Conservation (phyloP, 805 yeast species). For the Sugiyamaella smithiae region DNA sequence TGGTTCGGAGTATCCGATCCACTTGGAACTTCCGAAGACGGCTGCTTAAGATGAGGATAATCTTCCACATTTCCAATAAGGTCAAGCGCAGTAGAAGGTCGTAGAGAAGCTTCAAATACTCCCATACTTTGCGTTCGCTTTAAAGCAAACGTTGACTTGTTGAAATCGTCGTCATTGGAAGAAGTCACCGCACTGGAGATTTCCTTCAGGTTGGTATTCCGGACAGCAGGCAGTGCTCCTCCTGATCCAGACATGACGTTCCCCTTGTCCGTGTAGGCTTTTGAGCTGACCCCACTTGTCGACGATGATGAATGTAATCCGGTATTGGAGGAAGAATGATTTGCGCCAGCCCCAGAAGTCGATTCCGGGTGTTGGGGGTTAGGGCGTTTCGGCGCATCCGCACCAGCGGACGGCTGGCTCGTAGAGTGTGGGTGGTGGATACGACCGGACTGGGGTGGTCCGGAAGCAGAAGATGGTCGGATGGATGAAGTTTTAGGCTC, state of each 20-base stretch:
- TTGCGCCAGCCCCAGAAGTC: background rate
- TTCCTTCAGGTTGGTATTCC: conserved; percentile 22
- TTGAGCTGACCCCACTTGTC: background rate
- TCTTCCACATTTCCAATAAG: conserved; percentile 29
- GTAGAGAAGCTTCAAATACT: conserved; percentile 58
- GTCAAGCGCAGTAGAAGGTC: conserved; percentile 27
- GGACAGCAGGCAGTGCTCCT: background rate
- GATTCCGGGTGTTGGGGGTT: background rate
- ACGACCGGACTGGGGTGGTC: background rate
- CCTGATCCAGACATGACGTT: background rate
- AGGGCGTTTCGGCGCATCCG: background rate
- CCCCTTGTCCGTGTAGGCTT: background rate
- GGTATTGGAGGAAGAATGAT: background rate
- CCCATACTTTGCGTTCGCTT: conserved; percentile 85
- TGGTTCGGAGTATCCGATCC: background rate
- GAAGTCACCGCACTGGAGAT: conserved; percentile 62
- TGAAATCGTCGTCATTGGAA: conserved; percentile 60
- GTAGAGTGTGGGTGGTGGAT: background rate
- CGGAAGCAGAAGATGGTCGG: background rate
- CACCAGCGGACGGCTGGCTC: conserved; percentile 4
- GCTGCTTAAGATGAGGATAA: conserved; percentile 24
- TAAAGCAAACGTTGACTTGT: conserved; percentile 65
- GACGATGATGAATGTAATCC: background rate
- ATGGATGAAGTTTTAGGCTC: background rate
- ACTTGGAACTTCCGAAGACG: conserved; percentile 1